phyloP scores from a whole-genome alignment of 805 yeast genomes.

The Kuraishia hungarica region DNA sequence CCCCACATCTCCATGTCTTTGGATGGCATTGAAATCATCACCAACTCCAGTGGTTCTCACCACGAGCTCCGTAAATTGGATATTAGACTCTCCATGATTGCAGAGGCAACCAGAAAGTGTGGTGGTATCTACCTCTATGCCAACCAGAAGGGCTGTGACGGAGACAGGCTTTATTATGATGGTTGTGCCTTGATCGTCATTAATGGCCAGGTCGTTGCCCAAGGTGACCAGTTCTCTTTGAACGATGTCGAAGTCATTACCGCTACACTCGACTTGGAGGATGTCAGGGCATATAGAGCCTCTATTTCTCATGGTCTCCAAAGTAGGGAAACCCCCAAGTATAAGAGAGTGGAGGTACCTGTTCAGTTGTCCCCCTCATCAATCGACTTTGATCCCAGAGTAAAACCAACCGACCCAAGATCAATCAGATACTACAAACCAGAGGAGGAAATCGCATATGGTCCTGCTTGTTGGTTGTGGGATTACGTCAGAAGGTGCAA shows the following conservation, averaged over 20 bases:
- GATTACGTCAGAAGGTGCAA: conserved; percentile 89
- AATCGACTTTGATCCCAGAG: conserved; percentile 48
- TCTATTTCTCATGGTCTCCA: conserved; percentile 72
- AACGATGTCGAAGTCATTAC: conserved; percentile 89
- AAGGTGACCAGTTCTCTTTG: conserved; percentile 84
- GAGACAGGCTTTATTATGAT: conserved; percentile 93
- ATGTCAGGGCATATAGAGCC: conserved; percentile 76
- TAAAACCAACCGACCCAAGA: conserved; percentile 47
- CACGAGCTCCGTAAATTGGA: conserved; percentile 90
- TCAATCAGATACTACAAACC: conserved; percentile 65
- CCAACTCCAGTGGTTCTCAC: conserved; percentile 96
- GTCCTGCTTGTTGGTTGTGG: conserved; percentile 99
- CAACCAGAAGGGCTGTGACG: conserved; percentile 97
- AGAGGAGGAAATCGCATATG: conserved; percentile 93
- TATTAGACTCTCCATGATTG: conserved; percentile 74
- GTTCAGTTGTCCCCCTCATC: conserved; percentile 58
- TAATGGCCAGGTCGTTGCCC: conserved; percentile 88
- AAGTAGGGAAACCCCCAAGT: conserved; percentile 32
- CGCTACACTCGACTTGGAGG: conserved; percentile 93
- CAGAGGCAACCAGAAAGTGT: conserved; percentile 90
- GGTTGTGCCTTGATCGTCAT: conserved; percentile 94
- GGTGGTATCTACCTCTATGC: conserved; percentile 94
- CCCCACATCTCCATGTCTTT: conserved; percentile 89
- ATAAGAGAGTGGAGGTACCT: conserved; percentile 51
- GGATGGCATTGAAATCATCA: conserved; percentile 96